These are phyloP conservation scores for Hamamelis virginiana DNA, from an alignment of 164 flowering plant genomes.

Conservation along the genomic window DNA sequence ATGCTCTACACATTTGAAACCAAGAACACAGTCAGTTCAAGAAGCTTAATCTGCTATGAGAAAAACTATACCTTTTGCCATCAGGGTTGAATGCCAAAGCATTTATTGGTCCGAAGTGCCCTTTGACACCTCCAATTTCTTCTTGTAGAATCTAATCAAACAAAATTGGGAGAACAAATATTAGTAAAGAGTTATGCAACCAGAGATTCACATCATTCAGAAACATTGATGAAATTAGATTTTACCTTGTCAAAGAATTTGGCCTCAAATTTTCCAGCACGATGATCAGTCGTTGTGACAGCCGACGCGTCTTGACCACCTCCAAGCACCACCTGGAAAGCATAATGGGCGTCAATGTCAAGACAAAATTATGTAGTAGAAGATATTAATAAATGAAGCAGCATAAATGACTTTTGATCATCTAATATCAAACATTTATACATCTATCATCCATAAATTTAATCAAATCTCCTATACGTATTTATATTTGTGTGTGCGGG, in stretches of 20 bases:
- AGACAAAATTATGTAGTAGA: neutral
- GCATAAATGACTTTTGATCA: no score
- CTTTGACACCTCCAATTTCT: constrained; percentile 95
- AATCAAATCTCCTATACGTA: neutral
- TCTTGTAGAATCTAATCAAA: constrained; percentile 70
- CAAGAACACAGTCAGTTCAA: no score
- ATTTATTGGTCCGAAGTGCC: constrained; percentile 96
- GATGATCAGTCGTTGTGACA: constrained; percentile 92
- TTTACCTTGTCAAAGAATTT: constrained; percentile 86
- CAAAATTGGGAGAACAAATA: neutral
- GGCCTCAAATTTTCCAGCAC: constrained; percentile 97
- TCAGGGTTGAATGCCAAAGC: constrained; percentile 94
- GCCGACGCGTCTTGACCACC: constrained; percentile 96
- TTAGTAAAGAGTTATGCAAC: neutral
- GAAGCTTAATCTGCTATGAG: neutral
- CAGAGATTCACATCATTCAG: neutral
- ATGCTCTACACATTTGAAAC: no score
- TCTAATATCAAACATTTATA: no score
- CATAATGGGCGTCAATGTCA: neutral
- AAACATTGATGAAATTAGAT: neutral
- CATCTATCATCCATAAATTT: no score
- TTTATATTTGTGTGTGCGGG: no score
- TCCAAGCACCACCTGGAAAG: constrained; percentile 79
- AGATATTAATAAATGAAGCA: neutral
- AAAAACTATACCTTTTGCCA: constrained; percentile 65